These are phyloP conservation scores for Coemansia sp. DNA, from an alignment of 192 early-diverging fungal species.

Conservation along the genomic window DNA sequence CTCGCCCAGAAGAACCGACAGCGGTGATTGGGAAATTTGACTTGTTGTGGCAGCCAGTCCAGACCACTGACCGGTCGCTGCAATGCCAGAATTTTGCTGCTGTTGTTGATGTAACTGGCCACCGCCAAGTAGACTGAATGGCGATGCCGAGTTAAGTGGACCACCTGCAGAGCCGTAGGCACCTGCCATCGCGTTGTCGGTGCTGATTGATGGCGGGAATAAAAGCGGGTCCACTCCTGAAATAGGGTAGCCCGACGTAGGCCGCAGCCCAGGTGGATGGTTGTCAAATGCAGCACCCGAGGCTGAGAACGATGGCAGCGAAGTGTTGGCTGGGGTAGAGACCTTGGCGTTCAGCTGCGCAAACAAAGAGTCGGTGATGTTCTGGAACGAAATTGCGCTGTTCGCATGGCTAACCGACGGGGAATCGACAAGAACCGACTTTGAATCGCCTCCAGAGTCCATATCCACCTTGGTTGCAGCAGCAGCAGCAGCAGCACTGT, in stretches of 20 bases:
- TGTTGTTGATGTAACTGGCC: background rate
- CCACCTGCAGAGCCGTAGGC: slow-evolving; percentile 11
- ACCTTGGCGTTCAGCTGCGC: slow-evolving; percentile 53
- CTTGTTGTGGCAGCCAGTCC: slow-evolving; percentile 9
- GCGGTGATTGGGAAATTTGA: slow-evolving; percentile 23
- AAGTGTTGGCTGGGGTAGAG: slow-evolving; percentile 13
- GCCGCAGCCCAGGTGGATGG: slow-evolving; percentile 7
- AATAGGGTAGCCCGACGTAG: slow-evolving; percentile 17
- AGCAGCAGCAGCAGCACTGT: background rate
- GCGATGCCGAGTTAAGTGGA: background rate
- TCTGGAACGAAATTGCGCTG: slow-evolving; percentile 50
- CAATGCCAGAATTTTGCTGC: background rate
- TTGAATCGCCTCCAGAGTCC: background rate
- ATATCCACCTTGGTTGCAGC: background rate
- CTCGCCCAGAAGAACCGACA: slow-evolving; percentile 25
- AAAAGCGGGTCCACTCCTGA: slow-evolving; percentile 41
- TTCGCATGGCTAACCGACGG: slow-evolving; percentile 11
- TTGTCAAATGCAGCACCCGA: background rate
- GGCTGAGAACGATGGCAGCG: slow-evolving; percentile 18
- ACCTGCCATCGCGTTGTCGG: background rate
- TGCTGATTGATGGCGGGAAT: slow-evolving; percentile 26
- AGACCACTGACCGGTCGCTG: slow-evolving; percentile 20
- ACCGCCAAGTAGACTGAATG: slow-evolving; percentile 29
- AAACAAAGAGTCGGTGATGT: slow-evolving; percentile 48
- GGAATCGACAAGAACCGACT: background rate